phyloP scores from a whole-genome alignment of 441 rosid genomes.

The Erysimum pusillum region DNA sequence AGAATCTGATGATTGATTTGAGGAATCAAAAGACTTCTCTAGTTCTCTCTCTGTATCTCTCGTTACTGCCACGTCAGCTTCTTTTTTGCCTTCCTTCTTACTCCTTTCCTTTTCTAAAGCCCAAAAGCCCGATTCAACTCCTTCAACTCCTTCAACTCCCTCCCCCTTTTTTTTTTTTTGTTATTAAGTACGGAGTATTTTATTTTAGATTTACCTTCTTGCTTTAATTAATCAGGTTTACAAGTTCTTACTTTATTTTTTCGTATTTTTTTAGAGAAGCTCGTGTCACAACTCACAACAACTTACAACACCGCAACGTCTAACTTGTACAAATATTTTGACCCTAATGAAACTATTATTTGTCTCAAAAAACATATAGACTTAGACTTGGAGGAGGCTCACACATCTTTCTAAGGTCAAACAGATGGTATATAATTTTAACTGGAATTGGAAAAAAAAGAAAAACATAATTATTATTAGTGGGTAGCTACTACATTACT shows the following conservation, averaged over 20 bases:
- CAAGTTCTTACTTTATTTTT: neutral
- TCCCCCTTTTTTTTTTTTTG: neutral
- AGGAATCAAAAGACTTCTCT: neutral
- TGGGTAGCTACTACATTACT: too few species aligned
- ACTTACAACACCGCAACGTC: neutral
- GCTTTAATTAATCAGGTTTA: neutral
- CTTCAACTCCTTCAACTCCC: neutral
- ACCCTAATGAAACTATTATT: neutral
- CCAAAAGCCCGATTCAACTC: slow-evolving; percentile 22
- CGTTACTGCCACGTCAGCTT: slow-evolving; percentile 28
- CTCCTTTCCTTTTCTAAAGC: slow-evolving; percentile 41
- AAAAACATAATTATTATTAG: too few species aligned
- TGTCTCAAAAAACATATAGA: too few species aligned
- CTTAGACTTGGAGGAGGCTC: neutral
- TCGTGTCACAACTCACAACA: neutral
- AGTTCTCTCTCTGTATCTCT: neutral
- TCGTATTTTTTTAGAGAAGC: too few species aligned
- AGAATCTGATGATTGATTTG: neutral
- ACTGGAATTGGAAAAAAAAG: neutral
- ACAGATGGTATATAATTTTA: neutral
- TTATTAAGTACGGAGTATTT: neutral
- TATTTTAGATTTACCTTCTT: neutral
- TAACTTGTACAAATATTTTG: neutral
- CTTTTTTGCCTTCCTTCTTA: slow-evolving; percentile 8
- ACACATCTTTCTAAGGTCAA: neutral